Base-by-base conservation (phyloP, 768 basidiomycete genomes). In the Macrolepiota albuminosa region DNA sequence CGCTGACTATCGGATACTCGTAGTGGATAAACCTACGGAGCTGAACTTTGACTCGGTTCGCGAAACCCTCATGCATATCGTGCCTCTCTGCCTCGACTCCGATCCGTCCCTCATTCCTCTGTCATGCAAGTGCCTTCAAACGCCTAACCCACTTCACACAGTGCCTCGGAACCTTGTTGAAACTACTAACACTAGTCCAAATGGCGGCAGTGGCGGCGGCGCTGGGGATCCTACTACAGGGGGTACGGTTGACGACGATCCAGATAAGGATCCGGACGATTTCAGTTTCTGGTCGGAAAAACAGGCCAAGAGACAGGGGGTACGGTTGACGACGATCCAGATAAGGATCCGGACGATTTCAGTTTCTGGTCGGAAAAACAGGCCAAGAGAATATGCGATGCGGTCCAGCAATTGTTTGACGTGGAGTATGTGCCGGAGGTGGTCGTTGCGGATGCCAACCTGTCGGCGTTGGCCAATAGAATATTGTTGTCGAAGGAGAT, bases 401-500 rank as follows among this genome's bases (percentile, higher is more conserved):
- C 85, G 31, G 85, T 96, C 59, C 77, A 90, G 65, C 84, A 92
- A 70, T 83, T 88, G 34, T 98, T 97, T 72, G 85, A 81, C 29
- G 89, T 98, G 43, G 95, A 98, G 68, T 88, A 94, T 70, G 88
- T 87, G 9, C 84, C 87, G 26, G 93, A 96, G 68, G 94, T 99
- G 40, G 81, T 99, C 52, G 79, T 98, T 50, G 96, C 93, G 2
- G 94, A 97, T 67, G 95, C 97, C 31, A 98, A 98, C 72, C 71
- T 98, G 68, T 83, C 85, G n/a, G 79, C 87, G 31, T 75, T 99
- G 61, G 86, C 93, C 2, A 88, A 88, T 66, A 81, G 93, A 67
- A 91, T 99, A 66, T 72, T 95, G 63, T 82, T 87, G 26, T 89
- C 91, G 18, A 91, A 84, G 66, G 80, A 86, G 66, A 76, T 89